Evolutionary conservation across 2,329 filamentous ascomycete species (phyloP).

Genomic region (Tolypocladium tundrense): DNA sequence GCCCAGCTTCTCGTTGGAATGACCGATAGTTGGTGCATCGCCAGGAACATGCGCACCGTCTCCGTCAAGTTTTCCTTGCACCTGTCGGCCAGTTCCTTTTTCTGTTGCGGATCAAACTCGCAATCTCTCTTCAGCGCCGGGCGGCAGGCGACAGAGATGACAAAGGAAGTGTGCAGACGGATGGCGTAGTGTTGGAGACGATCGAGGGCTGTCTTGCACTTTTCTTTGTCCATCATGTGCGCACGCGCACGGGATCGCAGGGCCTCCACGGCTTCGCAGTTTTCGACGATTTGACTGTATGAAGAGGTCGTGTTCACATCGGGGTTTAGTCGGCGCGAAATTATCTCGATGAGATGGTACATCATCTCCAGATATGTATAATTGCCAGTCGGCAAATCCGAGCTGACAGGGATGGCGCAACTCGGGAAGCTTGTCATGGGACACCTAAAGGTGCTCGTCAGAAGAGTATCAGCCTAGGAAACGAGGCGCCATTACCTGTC

Average conservation of each 20-base stretch:
- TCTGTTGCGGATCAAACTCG: slow-evolving; percentile 40
- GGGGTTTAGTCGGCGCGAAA: slow-evolving; percentile 46
- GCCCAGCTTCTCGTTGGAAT: slow-evolving; percentile 59
- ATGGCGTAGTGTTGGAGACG: slow-evolving; percentile 54
- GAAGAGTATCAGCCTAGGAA: not conserved
- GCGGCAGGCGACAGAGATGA: slow-evolving; percentile 54
- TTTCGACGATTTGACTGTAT: slow-evolving; percentile 46
- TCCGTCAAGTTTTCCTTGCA: slow-evolving; percentile 55
- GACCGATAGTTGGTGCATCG: slow-evolving; percentile 57
- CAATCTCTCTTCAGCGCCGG: slow-evolving; percentile 49
- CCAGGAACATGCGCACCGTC: slow-evolving; percentile 58
- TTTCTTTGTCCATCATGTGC: slow-evolving; percentile 48
- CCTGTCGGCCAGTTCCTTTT: slow-evolving; percentile 42
- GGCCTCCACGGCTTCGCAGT: slow-evolving; percentile 44
- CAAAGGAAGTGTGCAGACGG: slow-evolving; percentile 54
- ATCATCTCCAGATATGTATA: slow-evolving; percentile 54
- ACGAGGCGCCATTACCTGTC: slow-evolving; percentile 35
- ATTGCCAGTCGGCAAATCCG: slow-evolving; percentile 31
- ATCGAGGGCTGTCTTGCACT: slow-evolving; percentile 54
- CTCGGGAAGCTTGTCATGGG: slow-evolving; percentile 53
- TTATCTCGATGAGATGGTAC: slow-evolving; percentile 53
- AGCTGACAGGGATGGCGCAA: slow-evolving; percentile 40
- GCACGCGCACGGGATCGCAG: slow-evolving; percentile 36
- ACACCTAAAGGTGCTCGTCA: slow-evolving; percentile 25
- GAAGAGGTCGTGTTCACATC: slow-evolving; percentile 38